Evolutionary conservation across 768 basidiomycete species (phyloP).

Genomic region (Rickenella mellea): DNA sequence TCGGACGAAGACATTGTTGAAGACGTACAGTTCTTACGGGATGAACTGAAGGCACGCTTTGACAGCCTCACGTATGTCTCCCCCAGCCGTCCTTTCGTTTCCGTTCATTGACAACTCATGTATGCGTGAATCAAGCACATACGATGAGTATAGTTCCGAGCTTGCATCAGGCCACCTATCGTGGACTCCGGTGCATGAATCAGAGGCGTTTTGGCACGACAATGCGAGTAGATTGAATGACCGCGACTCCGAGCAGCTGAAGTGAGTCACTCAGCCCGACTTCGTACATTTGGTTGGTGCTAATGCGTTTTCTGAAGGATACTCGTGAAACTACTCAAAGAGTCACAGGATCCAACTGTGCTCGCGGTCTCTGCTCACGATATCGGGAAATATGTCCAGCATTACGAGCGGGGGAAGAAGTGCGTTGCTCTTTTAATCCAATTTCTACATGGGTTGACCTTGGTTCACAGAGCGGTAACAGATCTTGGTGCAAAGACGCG

Average conservation of each 20-base stretch:
- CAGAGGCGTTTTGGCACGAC: constrained; percentile 97
- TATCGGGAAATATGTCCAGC: constrained; percentile 88
- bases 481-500: constrained; percentile 81
- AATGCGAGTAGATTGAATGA: constrained; percentile 85
- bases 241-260: constrained; percentile 73
- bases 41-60: constrained; percentile 78
- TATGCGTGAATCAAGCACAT: constrained; percentile 58
- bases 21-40: constrained; percentile 79
- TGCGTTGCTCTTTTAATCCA: constrained; percentile 24
- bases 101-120: neutral
- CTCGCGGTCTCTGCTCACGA: constrained; percentile 92
- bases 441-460: constrained; percentile 4
- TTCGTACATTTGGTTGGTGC: neutral
- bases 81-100: neutral
- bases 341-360: constrained; percentile 63
- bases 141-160: constrained; percentile 92
- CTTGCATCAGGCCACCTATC: constrained; percentile 82
- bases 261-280: constrained; percentile 34
- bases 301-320: constrained; percentile 32
- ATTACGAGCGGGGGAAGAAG: constrained; percentile 89
- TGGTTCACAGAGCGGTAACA: constrained; percentile 51
- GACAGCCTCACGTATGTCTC: constrained; percentile 77
- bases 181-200: constrained; percentile 95
- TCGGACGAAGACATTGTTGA: constrained; percentile 93
- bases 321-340: constrained; percentile 61